A percentile compares a stretch with the other conserved stretches of the same genome.
Conservation (phyloP, 495 filamentous ascomycete genomes). For the Daldinia caldariorum region DNA sequence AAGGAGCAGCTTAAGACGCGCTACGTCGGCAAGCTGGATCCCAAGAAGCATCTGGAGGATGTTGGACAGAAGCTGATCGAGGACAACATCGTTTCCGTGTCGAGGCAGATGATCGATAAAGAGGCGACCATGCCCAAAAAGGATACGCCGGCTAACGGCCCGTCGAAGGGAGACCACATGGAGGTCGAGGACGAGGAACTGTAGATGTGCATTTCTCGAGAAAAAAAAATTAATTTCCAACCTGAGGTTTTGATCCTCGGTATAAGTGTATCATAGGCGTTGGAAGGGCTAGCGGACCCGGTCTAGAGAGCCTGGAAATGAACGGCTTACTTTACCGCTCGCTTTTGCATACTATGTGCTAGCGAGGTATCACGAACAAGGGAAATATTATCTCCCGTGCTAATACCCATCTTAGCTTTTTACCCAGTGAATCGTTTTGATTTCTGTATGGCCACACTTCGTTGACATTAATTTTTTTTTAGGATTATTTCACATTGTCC, state of each 20-base stretch:
- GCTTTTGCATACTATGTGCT: constrained; percentile 12
- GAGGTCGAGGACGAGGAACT: constrained; percentile 62
- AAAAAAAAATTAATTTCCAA: constrained; percentile 21
- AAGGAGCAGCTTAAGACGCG: constrained; percentile 98
- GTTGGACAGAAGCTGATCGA: constrained; percentile 96
- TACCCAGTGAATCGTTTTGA: neutral
- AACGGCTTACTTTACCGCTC: constrained; percentile 29
- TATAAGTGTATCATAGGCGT: constrained; percentile 50
- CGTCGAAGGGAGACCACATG: constrained; percentile 64
- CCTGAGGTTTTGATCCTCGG: constrained; percentile 27
- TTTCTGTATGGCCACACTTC: neutral
- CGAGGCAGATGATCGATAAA: constrained; percentile 98
- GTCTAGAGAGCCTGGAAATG: constrained; percentile 40
- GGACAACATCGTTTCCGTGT: constrained; percentile 97
- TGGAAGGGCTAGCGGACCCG: constrained; percentile 45
- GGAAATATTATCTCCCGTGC: neutral
- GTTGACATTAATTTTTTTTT: constrained; percentile 11
- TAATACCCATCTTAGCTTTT: constrained; percentile 13
- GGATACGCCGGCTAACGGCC: constrained; percentile 61
- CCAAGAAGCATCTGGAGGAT: constrained; percentile 98
- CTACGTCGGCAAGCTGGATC: constrained; percentile 98
- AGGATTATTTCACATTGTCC: neutral
- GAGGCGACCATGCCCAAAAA: constrained; percentile 78
- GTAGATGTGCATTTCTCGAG: constrained; percentile 37
- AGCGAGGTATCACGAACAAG: constrained; percentile 17